Conservation (phyloP, 1,139 yeast species). For the Kazachstania sp. region DNA sequence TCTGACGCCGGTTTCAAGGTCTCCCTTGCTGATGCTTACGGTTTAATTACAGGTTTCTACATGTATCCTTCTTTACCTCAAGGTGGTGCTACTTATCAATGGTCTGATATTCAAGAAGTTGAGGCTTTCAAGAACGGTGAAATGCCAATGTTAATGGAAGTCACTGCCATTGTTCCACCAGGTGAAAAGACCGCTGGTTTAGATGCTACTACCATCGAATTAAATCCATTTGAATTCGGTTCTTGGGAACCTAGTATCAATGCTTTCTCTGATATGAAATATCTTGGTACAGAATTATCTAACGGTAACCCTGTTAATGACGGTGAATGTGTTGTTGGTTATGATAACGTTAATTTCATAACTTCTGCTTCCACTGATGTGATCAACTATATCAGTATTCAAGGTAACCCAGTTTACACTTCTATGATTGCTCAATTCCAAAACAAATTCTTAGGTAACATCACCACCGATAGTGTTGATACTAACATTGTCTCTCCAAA, state of each 20-base stretch:
- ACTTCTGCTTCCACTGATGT: slow-evolving; percentile 72
- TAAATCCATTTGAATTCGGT: slow-evolving; percentile 77
- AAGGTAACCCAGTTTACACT: slow-evolving; percentile 39
- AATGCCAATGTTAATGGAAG: slow-evolving; percentile 80
- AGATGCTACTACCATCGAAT: slow-evolving; percentile 70
- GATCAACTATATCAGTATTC: slow-evolving; percentile 60
- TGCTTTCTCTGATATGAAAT: slow-evolving; percentile 59
- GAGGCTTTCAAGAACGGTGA: slow-evolving; percentile 47
- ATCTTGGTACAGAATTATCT: slow-evolving; percentile 58
- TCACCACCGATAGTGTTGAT: slow-evolving; percentile 47
- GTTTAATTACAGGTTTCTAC: slow-evolving; percentile 70
- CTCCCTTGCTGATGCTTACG: slow-evolving; percentile 84
- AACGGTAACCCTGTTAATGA: slow-evolving; percentile 44
- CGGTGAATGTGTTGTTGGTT: slow-evolving; percentile 52
- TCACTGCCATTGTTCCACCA: slow-evolving; percentile 72
- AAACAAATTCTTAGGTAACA: slow-evolving; percentile 37
- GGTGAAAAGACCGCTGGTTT: slow-evolving; percentile 45
- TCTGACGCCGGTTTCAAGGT: slow-evolving; percentile 67
- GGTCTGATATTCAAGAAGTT: slow-evolving; percentile 50
- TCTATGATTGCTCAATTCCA: slow-evolving; percentile 12
- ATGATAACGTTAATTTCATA: slow-evolving; percentile 68
- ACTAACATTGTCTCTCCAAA: slow-evolving; percentile 72
- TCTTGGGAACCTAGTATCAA: slow-evolving; percentile 77
- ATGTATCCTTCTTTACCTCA: slow-evolving; percentile 48
- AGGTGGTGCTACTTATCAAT: slow-evolving; percentile 56